Percentiles rank a stretch among this genome's conserved stretches.
phyloP scores from a whole-genome alignment of 768 basidiomycete species.

The Ramaria rubella region DNA sequence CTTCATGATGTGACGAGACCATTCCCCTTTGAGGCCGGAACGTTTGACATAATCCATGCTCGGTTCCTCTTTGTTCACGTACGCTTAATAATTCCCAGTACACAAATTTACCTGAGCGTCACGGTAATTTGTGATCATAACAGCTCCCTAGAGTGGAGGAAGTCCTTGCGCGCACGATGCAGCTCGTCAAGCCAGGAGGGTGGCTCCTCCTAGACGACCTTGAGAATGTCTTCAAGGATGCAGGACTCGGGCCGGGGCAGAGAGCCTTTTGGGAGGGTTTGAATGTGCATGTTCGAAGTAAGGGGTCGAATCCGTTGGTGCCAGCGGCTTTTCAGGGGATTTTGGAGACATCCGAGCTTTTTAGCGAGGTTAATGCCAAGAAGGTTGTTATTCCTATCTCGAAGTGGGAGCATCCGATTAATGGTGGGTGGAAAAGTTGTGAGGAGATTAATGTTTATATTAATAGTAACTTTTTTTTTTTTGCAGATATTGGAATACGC shows the following conservation, averaged over 20 bases:
- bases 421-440: neutral
- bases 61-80: conserved; percentile 22
- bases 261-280: neutral
- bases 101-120: neutral
- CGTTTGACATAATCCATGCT: conserved; percentile 22
- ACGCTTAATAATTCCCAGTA: neutral
- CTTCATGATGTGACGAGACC: conserved; percentile 16
- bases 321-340: neutral
- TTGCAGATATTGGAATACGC: neutral
- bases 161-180: conserved; percentile 15
- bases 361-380: conserved; percentile 3
- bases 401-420: neutral
- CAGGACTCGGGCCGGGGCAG: neutral
- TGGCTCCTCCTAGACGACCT: conserved; percentile 21
- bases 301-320: neutral
- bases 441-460: neutral
- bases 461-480: neutral
- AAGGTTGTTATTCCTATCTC: conserved; percentile 2
- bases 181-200: conserved; percentile 11
- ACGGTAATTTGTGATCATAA: neutral
- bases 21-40: conserved; percentile 18
- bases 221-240: neutral
- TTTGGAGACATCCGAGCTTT: neutral
- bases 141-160: conserved; percentile 17
- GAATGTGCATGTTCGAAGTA: neutral